These are phyloP conservation scores for Narthecium ossifragum DNA, from an alignment of 106 monocot species.

Conservation along the genomic window DNA sequence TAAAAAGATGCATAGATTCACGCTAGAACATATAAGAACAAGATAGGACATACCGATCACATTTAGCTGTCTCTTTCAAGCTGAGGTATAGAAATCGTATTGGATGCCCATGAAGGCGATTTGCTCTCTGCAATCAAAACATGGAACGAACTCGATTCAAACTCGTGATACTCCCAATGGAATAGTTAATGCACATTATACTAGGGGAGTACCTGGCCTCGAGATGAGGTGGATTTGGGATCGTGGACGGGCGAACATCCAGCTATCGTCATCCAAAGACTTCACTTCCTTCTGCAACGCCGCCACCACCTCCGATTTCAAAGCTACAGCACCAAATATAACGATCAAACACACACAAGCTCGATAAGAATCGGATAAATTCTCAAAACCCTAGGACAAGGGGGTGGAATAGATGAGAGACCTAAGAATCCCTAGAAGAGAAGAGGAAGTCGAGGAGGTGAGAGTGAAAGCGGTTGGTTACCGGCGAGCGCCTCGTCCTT, in stretches of 20 bases:
- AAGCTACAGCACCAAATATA: conserved; percentile 21
- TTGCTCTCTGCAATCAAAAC: not conserved
- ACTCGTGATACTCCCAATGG: not conserved
- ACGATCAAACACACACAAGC: not conserved
- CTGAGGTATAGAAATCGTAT: no score
- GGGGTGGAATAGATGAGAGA: no score
- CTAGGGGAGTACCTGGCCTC: conserved; percentile 39
- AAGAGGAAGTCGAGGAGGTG: not conserved
- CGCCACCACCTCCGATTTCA: conserved; percentile 70
- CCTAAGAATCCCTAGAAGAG: not conserved
- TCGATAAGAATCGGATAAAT: no score
- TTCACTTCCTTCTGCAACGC: conserved; percentile 76
- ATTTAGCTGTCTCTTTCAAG: not conserved
- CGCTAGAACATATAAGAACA: not conserved
- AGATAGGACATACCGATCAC: not conserved
- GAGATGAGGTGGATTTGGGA: conserved; percentile 79
- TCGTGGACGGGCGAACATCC: conserved; percentile 80
- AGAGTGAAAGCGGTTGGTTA: conserved; percentile 6
- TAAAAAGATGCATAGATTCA: no score
- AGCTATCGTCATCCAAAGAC: conserved; percentile 79
- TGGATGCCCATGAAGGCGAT: not conserved
- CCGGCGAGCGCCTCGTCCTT: conserved; percentile 81
- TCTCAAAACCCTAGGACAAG: no score
- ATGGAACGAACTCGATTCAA: not conserved
- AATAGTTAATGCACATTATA: not conserved